A percentile compares a stretch with the other conserved stretches of the same genome.
These are phyloP conservation scores for Sclerotinia borealis DNA, from an alignment of 2,329 filamentous ascomycete species.

Conservation along the genomic window DNA sequence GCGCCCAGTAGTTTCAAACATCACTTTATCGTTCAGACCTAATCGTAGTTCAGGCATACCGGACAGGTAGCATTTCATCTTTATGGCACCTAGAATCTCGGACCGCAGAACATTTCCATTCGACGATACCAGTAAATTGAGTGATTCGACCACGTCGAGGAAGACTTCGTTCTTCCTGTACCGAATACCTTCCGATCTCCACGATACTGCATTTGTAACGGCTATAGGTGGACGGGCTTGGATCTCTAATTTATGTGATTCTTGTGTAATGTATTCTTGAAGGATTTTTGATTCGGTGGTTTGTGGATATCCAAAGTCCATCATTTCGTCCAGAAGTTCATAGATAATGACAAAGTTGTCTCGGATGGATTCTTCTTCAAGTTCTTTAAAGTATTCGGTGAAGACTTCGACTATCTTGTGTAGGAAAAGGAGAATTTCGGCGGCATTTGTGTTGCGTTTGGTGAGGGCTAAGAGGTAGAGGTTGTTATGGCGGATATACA, in stretches of 20 bases:
- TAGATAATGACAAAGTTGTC: conserved; percentile 99
- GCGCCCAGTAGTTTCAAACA: conserved; percentile 97
- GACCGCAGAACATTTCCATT: conserved; percentile 93
- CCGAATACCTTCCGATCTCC: conserved; percentile 94
- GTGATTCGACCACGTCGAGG: conserved; percentile 90
- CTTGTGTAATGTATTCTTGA: conserved; percentile 98
- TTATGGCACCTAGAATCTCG: conserved; percentile 93
- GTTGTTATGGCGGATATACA: conserved; percentile 99
- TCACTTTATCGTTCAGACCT: conserved; percentile 96
- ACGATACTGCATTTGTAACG: conserved; percentile 96
- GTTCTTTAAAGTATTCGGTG: conserved; percentile 98
- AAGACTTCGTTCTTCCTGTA: conserved; percentile 99
- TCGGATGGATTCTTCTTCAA: conserved; percentile 96
- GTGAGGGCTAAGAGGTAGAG: conserved; percentile 96
- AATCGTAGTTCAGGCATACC: conserved; percentile 96
- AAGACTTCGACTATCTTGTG: conserved; percentile 99
- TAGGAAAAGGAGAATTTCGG: conserved; percentile 95
- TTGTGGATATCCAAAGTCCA: conserved; percentile 99
- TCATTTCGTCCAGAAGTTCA: conserved; percentile 98
- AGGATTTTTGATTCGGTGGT: conserved; percentile 98
- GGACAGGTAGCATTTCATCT: conserved; percentile 99
- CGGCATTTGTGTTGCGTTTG: conserved; percentile 97
- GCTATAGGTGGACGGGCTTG: conserved; percentile 94
- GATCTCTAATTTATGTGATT: conserved; percentile 96
- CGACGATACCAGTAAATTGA: conserved; percentile 90